Evolutionary conservation across 108 stramenopile species (phyloP), one percentile per base, ranked within the genome.

Genomic region (Craspedostauros australis): DNA sequence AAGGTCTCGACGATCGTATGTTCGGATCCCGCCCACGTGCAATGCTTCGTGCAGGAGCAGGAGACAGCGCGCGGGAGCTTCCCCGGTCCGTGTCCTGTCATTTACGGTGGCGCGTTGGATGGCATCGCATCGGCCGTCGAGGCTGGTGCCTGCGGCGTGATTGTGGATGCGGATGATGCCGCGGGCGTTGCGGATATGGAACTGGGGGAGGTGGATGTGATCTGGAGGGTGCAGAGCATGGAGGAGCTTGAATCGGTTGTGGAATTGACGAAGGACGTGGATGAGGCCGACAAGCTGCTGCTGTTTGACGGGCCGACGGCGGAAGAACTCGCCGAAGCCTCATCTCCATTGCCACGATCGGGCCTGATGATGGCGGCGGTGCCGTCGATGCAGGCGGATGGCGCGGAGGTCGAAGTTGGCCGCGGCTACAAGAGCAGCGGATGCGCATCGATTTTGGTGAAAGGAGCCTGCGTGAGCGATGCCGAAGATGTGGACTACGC

Each of bases 401-500:
- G 67, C 28, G 43, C 40, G 26, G 80, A 82, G 55, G 47, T 82
- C 20, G 25, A 25, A 23, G 22, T 27, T 0, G 64, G 71, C 4
- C 68, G 66, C 40, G 44, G 54, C 19, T 45, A 57, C 36, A 58
- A 68, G 14, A 43, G 49, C 1, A 16, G 43, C 14, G 69, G 75
- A 34, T 43, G 62, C 9, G 57, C 64, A 7, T 75, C 76, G 8
- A 52, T 80, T 9, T 9, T 84, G 1, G 29, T 80, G 12, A 36
- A 52, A 22, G 16, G 55, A 1, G 70, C 76, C 2, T 71, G 66
- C 18, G 63, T 80, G 1, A 76, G 76, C 4, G 83, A 84, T 40
- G 52, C 49, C 12, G 83, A 84, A 48, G 83, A 84, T 50, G 18
- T 73, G 22, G 74, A 80, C 28, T 84, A 80, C 41, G 46, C 76